Conservation (phyloP, 140 eudicot genomes). For the Erigeron philadelphicus region DNA sequence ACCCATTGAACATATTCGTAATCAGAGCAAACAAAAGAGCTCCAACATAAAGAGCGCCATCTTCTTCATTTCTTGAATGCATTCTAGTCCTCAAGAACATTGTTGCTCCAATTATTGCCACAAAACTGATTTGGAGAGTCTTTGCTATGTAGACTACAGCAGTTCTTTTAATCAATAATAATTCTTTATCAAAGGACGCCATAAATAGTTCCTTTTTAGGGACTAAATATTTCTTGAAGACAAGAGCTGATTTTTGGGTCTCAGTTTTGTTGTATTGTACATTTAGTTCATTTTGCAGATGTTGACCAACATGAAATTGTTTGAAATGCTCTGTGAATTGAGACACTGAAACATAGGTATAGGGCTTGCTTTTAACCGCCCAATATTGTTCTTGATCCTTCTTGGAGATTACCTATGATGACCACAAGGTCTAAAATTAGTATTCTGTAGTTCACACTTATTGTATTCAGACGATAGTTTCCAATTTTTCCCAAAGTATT, state of each 20-base stretch:
- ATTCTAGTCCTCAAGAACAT: constrained; percentile 40
- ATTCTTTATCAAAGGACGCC: constrained; percentile 32
- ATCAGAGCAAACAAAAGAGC: constrained; percentile 39
- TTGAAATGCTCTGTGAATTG: constrained; percentile 32
- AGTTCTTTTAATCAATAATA: constrained; percentile 25
- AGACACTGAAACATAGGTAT: constrained; percentile 27
- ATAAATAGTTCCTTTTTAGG: constrained; percentile 31
- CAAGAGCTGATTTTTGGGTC: constrained; percentile 24
- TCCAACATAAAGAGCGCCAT: constrained; percentile 40
- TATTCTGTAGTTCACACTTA: neutral
- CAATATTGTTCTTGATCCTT: constrained; percentile 45
- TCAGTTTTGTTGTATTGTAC: constrained; percentile 22
- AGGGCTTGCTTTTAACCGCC: constrained; percentile 25
- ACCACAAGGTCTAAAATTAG: neutral
- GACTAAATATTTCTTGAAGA: constrained; percentile 27
- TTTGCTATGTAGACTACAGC: constrained; percentile 35
- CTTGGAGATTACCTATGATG: constrained; percentile 31
- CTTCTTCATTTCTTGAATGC: constrained; percentile 34
- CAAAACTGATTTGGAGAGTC: constrained; percentile 37
- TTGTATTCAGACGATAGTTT: neutral
- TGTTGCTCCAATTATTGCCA: constrained; percentile 41
- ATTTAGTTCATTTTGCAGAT: constrained; percentile 15
- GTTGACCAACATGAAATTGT: constrained; percentile 34
- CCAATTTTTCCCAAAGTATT: too few species aligned
- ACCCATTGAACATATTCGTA: constrained; percentile 41